Evolutionary conservation across 2,329 filamentous ascomycete species (phyloP).

Genomic region (Aspergillus uvarum): DNA sequence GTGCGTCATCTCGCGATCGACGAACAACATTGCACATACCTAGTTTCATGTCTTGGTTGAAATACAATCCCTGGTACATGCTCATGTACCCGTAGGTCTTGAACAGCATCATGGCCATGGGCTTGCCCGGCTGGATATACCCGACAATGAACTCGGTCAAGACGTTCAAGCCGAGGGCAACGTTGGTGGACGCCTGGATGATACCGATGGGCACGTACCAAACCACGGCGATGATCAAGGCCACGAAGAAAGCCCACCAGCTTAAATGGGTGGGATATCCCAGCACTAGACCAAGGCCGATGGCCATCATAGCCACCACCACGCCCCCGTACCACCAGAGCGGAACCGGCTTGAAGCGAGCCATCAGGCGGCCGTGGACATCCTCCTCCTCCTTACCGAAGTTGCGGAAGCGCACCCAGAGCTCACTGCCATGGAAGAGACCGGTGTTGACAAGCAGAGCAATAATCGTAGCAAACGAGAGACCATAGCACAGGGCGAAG

Average conservation of each 20-base stretch:
- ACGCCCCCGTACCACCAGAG: constrained; percentile 57
- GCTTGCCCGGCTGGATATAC: constrained; percentile 69
- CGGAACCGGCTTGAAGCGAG: constrained; percentile 56
- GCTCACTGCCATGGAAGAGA: constrained; percentile 65
- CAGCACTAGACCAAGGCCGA: constrained; percentile 49
- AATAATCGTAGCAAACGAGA: constrained; percentile 71
- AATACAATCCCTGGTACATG: constrained; percentile 66
- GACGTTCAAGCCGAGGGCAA: constrained; percentile 66
- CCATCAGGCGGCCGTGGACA: constrained; percentile 57
- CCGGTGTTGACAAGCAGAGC: constrained; percentile 67
- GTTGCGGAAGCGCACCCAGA: constrained; percentile 62
- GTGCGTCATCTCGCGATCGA: not conserved
- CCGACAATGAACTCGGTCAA: constrained; percentile 72
- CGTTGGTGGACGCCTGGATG: constrained; percentile 69
- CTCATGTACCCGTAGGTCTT: constrained; percentile 71
- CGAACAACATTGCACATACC: constrained; percentile 30
- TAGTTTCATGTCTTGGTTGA: constrained; percentile 65
- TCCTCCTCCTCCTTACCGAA: constrained; percentile 57
- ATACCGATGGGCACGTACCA: constrained; percentile 64
- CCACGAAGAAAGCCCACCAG: constrained; percentile 71
- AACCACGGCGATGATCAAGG: constrained; percentile 62
- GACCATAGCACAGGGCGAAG: constrained; percentile 67
- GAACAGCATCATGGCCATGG: constrained; percentile 75
- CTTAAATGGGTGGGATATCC: constrained; percentile 65
- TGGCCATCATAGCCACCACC: constrained; percentile 51